Base-by-base conservation (phyloP, 192 early-diverging fungal genomes). In the Rhizophagus sp. region DNA sequence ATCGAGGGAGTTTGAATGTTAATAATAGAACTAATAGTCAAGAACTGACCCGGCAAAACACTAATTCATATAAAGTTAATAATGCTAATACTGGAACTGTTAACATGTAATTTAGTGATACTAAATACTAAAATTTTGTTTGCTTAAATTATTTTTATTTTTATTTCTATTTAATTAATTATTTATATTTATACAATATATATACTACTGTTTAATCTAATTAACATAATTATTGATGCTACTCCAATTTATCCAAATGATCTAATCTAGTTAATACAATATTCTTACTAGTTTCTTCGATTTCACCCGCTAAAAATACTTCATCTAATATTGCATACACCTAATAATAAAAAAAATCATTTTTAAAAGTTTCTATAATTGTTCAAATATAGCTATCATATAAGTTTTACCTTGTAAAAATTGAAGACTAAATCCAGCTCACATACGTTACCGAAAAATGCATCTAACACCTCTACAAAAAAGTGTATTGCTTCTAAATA, bases 351-450 rank as follows among this genome's bases (percentile, higher is more conserved):
- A 77, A 44, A 78, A 25, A 34, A 66, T 5, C 77, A 19, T 61
- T 76, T 25, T 24, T 19, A 73, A 63, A 34, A 33, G 52, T 24
- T 25, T 61, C 11, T 17, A 25, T 24, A 41, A 27, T 33, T 76
- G 7, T 33, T 8, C 19, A 78, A 8, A 24, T 67, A 25, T 30
- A 25, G 73, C 24, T 25, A 63, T 41, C 25, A 41, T 47, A 9
- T 19, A n/a, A 24, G 15, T 13, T 79, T n/a, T 34, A 90, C 90
- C 91, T 93, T 93, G 87, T 97, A 98, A 87, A 98, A 97, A 87
- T 99, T 98, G 84, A 99, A 98, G 17, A 99, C 97, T 62, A 99
- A 88, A 85, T 99, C 96, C 44, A 99, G 89, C 85, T 99, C 97
- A 83, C 97, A 99, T 7, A 99, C 98, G 72, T 99, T 99, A 44